phyloP scores from a whole-genome alignment of 2,329 filamentous ascomycete species.

The Cyphellophora attinorum region DNA sequence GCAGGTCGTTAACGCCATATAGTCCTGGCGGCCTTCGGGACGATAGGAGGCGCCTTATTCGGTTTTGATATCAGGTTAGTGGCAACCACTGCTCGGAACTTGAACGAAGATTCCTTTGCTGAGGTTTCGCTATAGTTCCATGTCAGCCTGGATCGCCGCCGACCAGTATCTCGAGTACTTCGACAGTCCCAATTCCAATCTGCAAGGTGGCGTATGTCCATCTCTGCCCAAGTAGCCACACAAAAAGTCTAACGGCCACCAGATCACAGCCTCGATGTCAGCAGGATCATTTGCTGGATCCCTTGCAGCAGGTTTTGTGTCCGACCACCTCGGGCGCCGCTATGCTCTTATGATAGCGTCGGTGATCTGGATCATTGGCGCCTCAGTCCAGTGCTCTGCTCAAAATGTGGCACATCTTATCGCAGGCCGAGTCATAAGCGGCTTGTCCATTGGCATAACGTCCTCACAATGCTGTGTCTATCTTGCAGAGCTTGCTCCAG shows the following conservation, averaged over 20 bases:
- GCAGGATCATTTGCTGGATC: slow-evolving; percentile 57
- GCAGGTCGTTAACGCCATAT: no score
- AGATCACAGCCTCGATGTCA: slow-evolving; percentile 61
- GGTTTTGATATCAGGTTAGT: slow-evolving; percentile 49
- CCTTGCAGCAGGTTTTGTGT: slow-evolving; percentile 38
- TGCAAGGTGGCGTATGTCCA: slow-evolving; percentile 29
- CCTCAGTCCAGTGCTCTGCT: slow-evolving; percentile 51
- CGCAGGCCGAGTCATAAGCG: slow-evolving; percentile 59
- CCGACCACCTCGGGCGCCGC: slow-evolving; percentile 39
- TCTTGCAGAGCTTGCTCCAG: slow-evolving; percentile 41
- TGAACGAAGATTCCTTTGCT: no score
- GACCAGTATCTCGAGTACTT: slow-evolving; percentile 46
- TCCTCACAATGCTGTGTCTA: slow-evolving; percentile 64
- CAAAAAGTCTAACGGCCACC: no score
- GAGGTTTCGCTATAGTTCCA: no score
- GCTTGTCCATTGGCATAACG: slow-evolving; percentile 63
- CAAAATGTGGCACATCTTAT: slow-evolving; percentile 58
- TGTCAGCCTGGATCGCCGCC: slow-evolving; percentile 37
- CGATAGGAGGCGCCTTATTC: slow-evolving; percentile 46
- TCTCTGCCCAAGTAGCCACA: no score
- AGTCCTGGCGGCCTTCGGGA: slow-evolving; percentile 44
- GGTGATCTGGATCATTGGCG: slow-evolving; percentile 46
- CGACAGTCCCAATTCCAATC: slow-evolving; percentile 31
- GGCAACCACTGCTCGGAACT: no score
- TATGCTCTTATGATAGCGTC: slow-evolving; percentile 41